Percentiles rank a stretch among this genome's conserved stretches.
phyloP scores from a whole-genome alignment of 1,284 basidiomycete genomes.

The Leccinum subrobustum region DNA sequence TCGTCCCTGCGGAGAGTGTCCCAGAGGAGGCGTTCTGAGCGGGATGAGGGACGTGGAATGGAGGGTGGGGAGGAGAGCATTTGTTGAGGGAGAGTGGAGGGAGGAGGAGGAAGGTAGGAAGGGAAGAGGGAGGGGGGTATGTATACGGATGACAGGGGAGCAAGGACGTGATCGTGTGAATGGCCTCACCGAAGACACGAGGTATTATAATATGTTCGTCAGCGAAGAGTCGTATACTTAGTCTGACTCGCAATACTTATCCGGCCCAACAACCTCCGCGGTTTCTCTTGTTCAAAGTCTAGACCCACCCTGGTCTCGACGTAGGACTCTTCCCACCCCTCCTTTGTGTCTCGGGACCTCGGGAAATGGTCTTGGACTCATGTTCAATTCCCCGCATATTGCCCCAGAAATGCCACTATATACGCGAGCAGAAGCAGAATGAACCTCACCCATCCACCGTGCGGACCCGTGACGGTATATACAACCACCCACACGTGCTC shows the following conservation, averaged over 20 bases:
- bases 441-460: not conserved
- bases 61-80: conserved; percentile 12
- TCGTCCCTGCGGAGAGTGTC: conserved; percentile 56
- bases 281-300: not conserved
- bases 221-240: not conserved
- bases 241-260: not conserved
- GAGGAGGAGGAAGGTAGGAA: not conserved
- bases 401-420: not conserved
- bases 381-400: not conserved
- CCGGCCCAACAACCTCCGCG: not conserved
- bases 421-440: not conserved
- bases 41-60: conserved; percentile 31
- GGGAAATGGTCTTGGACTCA: not conserved
- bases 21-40: conserved; percentile 57
- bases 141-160: conserved; percentile 28
- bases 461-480: conserved; percentile 6
- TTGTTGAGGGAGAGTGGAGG: not conserved
- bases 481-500: not conserved
- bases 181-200: conserved; percentile 29
- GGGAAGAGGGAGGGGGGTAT: conserved; percentile 12
- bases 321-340: not conserved
- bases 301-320: not conserved
- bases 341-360: not conserved
- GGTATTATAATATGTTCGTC: conserved; percentile 1
- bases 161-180: conserved; percentile 29